These are phyloP conservation scores for Marasmius fiardii DNA, from an alignment of 1,284 basidiomycete species.

Conservation along the genomic window DNA sequence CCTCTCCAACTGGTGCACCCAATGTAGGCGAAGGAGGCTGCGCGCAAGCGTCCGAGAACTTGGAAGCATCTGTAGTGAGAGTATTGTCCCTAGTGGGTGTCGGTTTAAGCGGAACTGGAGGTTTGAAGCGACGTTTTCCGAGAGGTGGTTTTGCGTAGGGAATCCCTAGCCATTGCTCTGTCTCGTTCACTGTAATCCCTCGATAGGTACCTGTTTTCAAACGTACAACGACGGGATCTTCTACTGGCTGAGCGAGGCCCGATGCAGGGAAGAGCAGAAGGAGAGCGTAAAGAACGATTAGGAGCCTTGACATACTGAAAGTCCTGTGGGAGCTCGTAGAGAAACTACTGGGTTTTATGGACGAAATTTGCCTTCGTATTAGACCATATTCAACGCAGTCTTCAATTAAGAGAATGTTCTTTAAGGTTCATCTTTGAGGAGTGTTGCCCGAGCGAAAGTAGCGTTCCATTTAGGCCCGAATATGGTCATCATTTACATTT, in stretches of 20 bases:
- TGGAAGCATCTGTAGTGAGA: conserved; percentile 38
- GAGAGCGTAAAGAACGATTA: background rate
- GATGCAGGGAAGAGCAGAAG: background rate
- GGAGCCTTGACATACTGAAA: too few relatives aligned
- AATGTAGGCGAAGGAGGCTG: conserved; percentile 38
- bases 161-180: conserved; percentile 60
- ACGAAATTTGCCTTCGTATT: too few relatives aligned
- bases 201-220: conserved; percentile 44
- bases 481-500: too few relatives aligned
- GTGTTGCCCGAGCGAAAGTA: too few relatives aligned
- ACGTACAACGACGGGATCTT: conserved; percentile 29
- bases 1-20: conserved; percentile 48
- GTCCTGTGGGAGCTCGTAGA: too few relatives aligned
- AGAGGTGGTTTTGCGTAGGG: conserved; percentile 63
- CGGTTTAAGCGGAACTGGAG: conserved; percentile 47
- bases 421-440: too few relatives aligned
- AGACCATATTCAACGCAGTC: too few relatives aligned
- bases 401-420: too few relatives aligned
- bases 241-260: background rate
- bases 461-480: too few relatives aligned
- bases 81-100: conserved; percentile 5
- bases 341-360: too few relatives aligned
- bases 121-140: conserved; percentile 52
- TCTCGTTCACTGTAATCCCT: conserved; percentile 39
- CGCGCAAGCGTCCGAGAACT: conserved; percentile 56